These are phyloP conservation scores for Eragrostis tef DNA, from an alignment of 202 grass and related monocot species.

Conservation along the genomic window DNA sequence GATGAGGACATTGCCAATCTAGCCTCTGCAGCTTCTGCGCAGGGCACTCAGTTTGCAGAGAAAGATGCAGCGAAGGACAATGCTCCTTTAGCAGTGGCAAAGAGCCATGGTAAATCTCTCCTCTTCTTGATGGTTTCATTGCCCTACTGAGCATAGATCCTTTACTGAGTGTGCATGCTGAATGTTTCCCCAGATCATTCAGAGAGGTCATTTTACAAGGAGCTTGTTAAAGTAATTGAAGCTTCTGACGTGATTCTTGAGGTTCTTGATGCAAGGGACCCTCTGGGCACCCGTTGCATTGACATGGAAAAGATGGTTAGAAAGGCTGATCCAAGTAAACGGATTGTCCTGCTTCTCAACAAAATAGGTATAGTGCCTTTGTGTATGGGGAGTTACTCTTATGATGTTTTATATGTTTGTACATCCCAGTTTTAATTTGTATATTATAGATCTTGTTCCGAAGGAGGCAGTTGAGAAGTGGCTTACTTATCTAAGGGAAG, in stretches of 20 bases:
- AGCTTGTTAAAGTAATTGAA: constrained; percentile 95
- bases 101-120: constrained; percentile 65
- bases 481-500: constrained; percentile 89
- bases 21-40: constrained; percentile 49
- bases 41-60: constrained; percentile 54
- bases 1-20: constrained; percentile 66
- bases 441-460: constrained; percentile 76
- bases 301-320: constrained; percentile 92
- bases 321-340: constrained; percentile 75
- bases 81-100: constrained; percentile 47
- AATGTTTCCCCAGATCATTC: constrained; percentile 69
- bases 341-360: constrained; percentile 89
- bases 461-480: constrained; percentile 83
- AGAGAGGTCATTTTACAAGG: constrained; percentile 95
- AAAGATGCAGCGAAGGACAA: constrained; percentile 49
- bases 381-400: background rate
- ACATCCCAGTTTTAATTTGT: constrained; percentile 26
- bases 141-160: background rate
- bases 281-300: constrained; percentile 75
- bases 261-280: constrained; percentile 92
- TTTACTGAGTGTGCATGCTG: constrained; percentile 27
- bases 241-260: constrained; percentile 88
- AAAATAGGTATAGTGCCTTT: constrained; percentile 69
- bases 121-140: background rate
- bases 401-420: background rate